These are phyloP conservation scores for Corymbia calophylla DNA, from an alignment of 441 rosid genomes.

Conservation along the genomic window DNA sequence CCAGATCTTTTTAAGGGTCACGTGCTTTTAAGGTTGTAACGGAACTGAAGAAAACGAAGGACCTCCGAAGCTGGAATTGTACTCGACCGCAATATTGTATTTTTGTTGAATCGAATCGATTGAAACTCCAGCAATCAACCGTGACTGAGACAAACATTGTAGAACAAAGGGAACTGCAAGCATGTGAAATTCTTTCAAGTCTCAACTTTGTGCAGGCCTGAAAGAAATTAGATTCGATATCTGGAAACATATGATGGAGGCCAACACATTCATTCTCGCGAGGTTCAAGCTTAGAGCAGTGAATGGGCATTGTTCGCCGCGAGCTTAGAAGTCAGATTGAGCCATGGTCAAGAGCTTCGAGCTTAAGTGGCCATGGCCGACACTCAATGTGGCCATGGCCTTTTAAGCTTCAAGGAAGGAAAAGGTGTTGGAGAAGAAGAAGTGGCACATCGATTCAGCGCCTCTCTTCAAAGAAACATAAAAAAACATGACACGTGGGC, in stretches of 20 bases:
- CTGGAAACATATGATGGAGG: background rate
- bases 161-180: background rate
- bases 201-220: background rate
- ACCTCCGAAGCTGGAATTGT: background rate
- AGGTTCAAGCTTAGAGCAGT: background rate
- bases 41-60: background rate
- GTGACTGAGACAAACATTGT: background rate
- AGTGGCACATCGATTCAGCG: background rate
- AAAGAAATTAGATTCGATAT: background rate
- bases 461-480: background rate
- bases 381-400: no score
- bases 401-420: background rate
- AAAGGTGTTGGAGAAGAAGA: background rate
- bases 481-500: background rate
- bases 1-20: background rate
- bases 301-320: background rate
- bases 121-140: background rate
- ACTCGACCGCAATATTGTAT: background rate
- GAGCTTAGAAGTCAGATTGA: background rate
- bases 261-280: background rate
- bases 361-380: background rate
- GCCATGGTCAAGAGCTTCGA: background rate
- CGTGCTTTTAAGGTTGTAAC: background rate
- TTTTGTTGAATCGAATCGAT: background rate
- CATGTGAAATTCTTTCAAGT: background rate